Base-by-base conservation (phyloP, 2,329 filamentous ascomycete species). In the Endoconidiophora laricicola region DNA sequence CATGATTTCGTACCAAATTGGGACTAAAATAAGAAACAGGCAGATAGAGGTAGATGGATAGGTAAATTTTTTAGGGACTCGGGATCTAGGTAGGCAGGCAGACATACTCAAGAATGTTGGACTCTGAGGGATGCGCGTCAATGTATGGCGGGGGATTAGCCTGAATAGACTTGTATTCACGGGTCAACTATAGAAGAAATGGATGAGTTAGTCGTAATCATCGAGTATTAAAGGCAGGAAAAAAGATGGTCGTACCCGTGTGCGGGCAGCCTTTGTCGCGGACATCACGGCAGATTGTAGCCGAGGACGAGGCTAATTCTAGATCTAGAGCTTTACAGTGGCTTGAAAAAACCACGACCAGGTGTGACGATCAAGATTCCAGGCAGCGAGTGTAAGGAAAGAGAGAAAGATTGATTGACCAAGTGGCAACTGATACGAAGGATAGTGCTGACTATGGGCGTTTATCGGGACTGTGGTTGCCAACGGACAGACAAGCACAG, bases 71-170 rank as follows among this genome's bases (percentile, higher is more conserved):
- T 18, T 18, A 48, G 18, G 12, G 16, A 14, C 20, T 12, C 5
- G 14, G 7, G 38, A 48, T n/a, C 10, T 10, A 29, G 26, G n/a
- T 40, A 33, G n/a, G 23, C 40, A 43, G 33, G 52, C n/a, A 6
- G 37, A 64, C 76, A 54, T 67, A 86, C 82, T 95, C 88, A 44
- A 95, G 75, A 56, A 94, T 94, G 64, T 94, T 94, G 40, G 77
- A 75, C 57, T 94, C 88, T 38, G 86, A 93, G 9, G 87, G 87
- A 61, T 94, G 87, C 12, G 88, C 87, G 46, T 78, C 73, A 59
- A 94, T 94, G 67, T 86, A 94, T 48, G 87, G 86, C 36, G 87
- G 86, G 9, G 88, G 87, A 59, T 87, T 90, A 58, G 76, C 70
- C 14, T 72, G 70, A 57, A 79, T 78, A 54, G 69, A 67, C 62